Base-by-base conservation (phyloP, 495 filamentous ascomycete species). In the Patellaria atrata region DNA sequence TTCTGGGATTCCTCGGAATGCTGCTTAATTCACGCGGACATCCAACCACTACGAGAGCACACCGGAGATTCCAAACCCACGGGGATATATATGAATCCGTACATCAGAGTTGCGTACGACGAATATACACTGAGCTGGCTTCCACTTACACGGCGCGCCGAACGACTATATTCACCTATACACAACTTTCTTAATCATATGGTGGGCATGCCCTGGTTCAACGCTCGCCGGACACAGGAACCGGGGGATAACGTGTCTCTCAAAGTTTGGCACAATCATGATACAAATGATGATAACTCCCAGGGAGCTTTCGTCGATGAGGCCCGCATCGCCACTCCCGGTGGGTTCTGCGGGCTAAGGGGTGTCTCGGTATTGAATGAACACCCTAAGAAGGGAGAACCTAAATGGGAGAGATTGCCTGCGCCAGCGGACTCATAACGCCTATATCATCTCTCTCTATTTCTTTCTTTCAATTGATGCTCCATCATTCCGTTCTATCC, bases 1-100 rank as follows among this genome's bases (percentile, higher is more conserved):
- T 82, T 70, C 52, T 82, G 76, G 73, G 80, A 86, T 38, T 70
- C 73, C 2, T 80, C 75, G 7, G 81, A 87, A 54, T 85, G 80
- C 60, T 87, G 81, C 45, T 61, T 60, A 14, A 54, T 57, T 29
- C 33, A 57, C 30, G 53, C 51, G 3, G 51, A 52, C 25, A 41
- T 57, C 2, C 22, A 30, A 21, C 35, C 45, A 24, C 50, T 27
- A 24, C 33, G 38, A 11, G 20, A 35, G 6, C 37, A 41, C 15
- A 10, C 22, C 10, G 27, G 36, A 14, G 33, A 43, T 12, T 23
- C 45, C 14, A 28, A 22, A 7, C 43, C 48, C 10, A 45, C 47
- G 6, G 45, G 40, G 20, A 56, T 58, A 31, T 56, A 49, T 45
- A 52, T 54, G 40, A 58, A 58, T 33, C 54, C 54, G 2, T 58